These are phyloP conservation scores for Nicotiana noctiflora DNA, from an alignment of 257 asterid genomes.

Conservation along the genomic window DNA sequence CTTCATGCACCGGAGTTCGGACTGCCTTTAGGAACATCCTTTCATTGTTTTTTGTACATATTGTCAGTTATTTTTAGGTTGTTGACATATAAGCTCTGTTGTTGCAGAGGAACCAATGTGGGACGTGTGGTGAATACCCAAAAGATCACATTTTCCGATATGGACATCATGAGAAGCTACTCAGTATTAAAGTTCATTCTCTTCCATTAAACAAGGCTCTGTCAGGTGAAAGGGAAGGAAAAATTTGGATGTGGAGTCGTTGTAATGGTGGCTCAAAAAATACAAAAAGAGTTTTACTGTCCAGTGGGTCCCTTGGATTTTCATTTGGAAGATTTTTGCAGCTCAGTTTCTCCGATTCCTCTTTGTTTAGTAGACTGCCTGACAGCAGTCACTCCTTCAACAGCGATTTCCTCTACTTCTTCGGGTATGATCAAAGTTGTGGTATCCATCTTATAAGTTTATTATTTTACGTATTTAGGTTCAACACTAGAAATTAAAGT, in stretches of 20 bases:
- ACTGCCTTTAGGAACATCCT: too few species aligned
- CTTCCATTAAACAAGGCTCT: conserved; percentile 42
- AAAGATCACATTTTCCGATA: conserved; percentile 63
- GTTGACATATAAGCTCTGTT: background rate
- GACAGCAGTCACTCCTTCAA: conserved; percentile 79
- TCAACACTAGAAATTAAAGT: too few species aligned
- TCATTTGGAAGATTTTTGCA: conserved; percentile 91
- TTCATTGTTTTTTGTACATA: background rate
- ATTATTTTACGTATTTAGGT: too few species aligned
- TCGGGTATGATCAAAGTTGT: conserved; percentile 51
- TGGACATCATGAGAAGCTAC: conserved; percentile 79
- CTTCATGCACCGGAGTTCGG: too few species aligned
- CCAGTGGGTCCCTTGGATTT: conserved; percentile 66
- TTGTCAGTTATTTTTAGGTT: background rate
- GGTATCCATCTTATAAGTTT: background rate
- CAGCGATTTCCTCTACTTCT: conserved; percentile 73
- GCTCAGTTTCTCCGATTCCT: conserved; percentile 70
- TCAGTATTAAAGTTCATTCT: conserved; percentile 60
- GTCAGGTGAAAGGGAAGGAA: conserved; percentile 75
- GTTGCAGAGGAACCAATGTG: conserved; percentile 64
- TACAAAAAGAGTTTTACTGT: conserved; percentile 70
- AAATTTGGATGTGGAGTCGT: conserved; percentile 99
- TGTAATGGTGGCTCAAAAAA: conserved; percentile 51
- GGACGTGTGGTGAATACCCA: conserved; percentile 55
- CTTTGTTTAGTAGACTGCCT: conserved; percentile 49